phyloP scores from a whole-genome alignment of 768 basidiomycete genomes.

The Pholiota molesta region DNA sequence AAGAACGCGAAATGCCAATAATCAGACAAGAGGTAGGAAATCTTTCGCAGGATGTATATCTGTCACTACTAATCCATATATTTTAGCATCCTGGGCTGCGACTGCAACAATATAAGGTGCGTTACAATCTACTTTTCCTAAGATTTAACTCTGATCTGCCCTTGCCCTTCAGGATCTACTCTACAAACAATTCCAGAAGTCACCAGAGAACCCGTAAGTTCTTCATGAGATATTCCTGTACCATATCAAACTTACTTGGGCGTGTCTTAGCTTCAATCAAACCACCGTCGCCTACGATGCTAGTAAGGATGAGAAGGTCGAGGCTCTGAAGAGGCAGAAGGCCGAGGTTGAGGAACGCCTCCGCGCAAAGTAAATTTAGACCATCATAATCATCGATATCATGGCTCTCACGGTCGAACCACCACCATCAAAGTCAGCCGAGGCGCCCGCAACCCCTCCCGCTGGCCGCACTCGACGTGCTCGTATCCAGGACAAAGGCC shows the following conservation, averaged over 20 bases:
- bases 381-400: neutral
- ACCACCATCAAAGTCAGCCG: too few species aligned
- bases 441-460: too few species aligned
- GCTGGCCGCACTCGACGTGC: too few species aligned
- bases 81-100: conserved; percentile 85
- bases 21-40: conserved; percentile 64
- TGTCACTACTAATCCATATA: conserved; percentile 12
- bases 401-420: too few species aligned
- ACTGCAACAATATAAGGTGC: conserved; percentile 85
- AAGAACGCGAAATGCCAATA: conserved; percentile 85
- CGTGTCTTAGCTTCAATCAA: conserved; percentile 76
- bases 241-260: neutral
- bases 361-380: conserved; percentile 41
- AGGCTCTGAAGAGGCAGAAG: conserved; percentile 71
- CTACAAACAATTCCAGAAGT: conserved; percentile 95
- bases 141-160: conserved; percentile 6
- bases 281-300: conserved; percentile 80
- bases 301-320: conserved; percentile 82
- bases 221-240: neutral
- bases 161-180: conserved; percentile 66
- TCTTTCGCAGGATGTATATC: conserved; percentile 9
- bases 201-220: conserved; percentile 91
- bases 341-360: conserved; percentile 69
- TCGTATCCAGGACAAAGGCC: too few species aligned
- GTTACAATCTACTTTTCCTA: conserved; percentile 12